These are phyloP conservation scores for Trichosanthes cucumerina DNA, from an alignment of 306 rosid genomes.

Conservation along the genomic window DNA sequence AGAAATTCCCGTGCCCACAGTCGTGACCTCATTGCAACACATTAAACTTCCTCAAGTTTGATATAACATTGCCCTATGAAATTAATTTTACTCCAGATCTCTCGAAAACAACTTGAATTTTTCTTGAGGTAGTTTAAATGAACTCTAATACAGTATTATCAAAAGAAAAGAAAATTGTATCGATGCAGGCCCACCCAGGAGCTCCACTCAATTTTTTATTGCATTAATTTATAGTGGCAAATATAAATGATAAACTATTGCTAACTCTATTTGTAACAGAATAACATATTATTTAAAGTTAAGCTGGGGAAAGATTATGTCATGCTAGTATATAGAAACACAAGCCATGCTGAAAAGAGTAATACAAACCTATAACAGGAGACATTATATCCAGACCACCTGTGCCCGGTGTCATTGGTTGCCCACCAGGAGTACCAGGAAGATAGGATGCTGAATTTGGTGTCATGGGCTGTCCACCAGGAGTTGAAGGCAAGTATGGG, in stretches of 20 bases:
- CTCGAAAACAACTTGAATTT: neutral
- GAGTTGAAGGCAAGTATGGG: constrained; percentile 98
- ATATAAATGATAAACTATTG: neutral
- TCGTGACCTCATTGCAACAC: neutral
- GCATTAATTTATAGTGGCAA: constrained; percentile 2
- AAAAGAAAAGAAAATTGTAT: neutral
- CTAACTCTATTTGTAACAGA: neutral
- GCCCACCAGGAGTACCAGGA: constrained; percentile 99
- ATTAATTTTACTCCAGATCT: neutral
- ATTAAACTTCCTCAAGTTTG: neutral
- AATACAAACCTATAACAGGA: constrained; percentile 64
- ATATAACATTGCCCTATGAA: neutral
- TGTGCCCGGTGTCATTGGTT: constrained; percentile 99
- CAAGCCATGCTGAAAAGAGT: neutral
- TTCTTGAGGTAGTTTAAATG: neutral
- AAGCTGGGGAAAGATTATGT: neutral
- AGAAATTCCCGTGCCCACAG: neutral
- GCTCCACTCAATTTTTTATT: neutral
- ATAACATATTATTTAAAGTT: neutral
- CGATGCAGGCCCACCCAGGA: neutral
- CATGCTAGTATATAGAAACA: neutral
- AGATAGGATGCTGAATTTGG: constrained; percentile 93
- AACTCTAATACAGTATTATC: neutral
- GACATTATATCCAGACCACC: constrained; percentile 97
- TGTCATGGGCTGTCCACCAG: constrained; percentile 99